Base-by-base conservation (phyloP, 2,329 filamentous ascomycete genomes). In the Fusarium heterosporum region DNA sequence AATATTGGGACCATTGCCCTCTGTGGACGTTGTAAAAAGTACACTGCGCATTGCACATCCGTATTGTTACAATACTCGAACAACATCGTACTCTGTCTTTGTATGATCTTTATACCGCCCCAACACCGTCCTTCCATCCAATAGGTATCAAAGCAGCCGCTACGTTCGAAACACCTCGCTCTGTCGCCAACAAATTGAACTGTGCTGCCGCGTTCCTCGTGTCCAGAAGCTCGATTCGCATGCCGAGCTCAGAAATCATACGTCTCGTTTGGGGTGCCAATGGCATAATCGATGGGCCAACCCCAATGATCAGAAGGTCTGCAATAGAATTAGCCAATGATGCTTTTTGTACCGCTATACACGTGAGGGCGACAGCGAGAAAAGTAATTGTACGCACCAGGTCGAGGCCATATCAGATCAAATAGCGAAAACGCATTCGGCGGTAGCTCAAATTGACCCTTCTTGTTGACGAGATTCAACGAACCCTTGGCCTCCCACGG, bases 151-250 rank as follows among this genome's bases (percentile, higher is more conserved):
- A 77, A 11, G 93, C 95, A 3, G 93, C 95, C 28, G 93, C 95
- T 64, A 98, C 89, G 73, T 95, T 90, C 19, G 88, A 85, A 8
- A 96, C 89, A 2, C 96, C 95, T 50, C 96, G 84, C 81, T 99
- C 96, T 17, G 93, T 98, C n/a, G 93, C 95, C 54, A 99, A 81
- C 73, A 99, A 77, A 76, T 99, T 99, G 78, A 96, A 99, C 77
- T 97, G 93, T 32, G 94, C 91, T 2, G 95, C 93, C 10, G 96
- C 96, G 79, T 98, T 98, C 66, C 93, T 85, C 30, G 96, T 98
- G 79, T 98, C 96, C 74, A 95, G 86, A 5, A 97, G 85, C 74
- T 99, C 96, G 7, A 98, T 84, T 57, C 93, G 85, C 70, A 98
- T 91, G 0, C 96, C 96, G 40, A 98, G 78, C 29, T 87, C 85